Evolutionary conservation across 1,284 basidiomycete genomes (phyloP), one percentile per base, ranked within the genome.

Genomic region (Apiotrichum veenhuisii): DNA sequence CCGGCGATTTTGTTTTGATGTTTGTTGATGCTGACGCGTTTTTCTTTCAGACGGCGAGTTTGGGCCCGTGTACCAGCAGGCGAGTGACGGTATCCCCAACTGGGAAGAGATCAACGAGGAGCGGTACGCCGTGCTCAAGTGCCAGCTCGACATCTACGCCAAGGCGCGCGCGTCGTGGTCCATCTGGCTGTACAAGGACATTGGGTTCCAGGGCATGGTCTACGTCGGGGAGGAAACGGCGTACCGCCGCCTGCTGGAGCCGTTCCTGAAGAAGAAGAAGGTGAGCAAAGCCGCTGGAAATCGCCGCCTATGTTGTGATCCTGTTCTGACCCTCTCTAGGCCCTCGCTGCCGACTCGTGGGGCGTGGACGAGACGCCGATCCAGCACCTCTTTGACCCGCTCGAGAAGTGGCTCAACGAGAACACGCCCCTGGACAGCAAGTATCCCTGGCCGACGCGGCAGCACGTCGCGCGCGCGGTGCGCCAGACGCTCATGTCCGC

Each of bases 161-260:
- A 84, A 82, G 22, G 5, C 25, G 20, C 23, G 42, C 46, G 51
- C 72, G n/a, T 85, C 83, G 65, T 90, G 88, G 88, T 85, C 86
- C 0, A 90, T 91, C 71, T 90, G 89, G 88, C 73, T 88, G 18
- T 91, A 88, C 80, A 91, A 90, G 66, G 76, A 90, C 70, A 87
- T 89, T 57, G 88, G 88, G 2, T 89, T 87, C 79, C 88, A 89
- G 71, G 78, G 88, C 41, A 88, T 91, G 87, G 63, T 87, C 25
- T 82, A 87, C 66, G 82, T 86, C 58, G 82, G 83, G 20, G 80
- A 78, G 43, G 80, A 84, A 17, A 87, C 87, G n/a, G 79, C 85
- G 0, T 90, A 88, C 77, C 84, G 86, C 79, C 77, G 77, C 50
- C 81, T 84, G 26, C 80, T 88, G 72, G 75, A 79, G 54, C 77